Conservation (phyloP, 2,329 filamentous ascomycete genomes). For the Madurella fahalii region DNA sequence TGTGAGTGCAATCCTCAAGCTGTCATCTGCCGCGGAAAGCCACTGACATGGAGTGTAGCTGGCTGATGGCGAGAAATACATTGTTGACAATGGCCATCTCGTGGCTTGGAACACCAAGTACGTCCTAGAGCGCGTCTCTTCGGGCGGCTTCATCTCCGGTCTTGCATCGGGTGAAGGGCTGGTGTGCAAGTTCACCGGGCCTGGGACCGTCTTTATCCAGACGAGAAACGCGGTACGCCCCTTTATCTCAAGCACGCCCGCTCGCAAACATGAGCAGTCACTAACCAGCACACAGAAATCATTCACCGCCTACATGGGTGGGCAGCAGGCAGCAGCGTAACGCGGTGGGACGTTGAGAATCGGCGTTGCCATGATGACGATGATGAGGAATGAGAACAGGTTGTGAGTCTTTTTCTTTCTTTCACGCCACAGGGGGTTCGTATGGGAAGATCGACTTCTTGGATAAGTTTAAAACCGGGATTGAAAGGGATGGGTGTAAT, state of each 20-base stretch:
- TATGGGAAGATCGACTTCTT: neutral
- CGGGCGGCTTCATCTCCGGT: constrained; percentile 88
- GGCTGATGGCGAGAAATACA: constrained; percentile 74
- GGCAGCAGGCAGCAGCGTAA: constrained; percentile 34
- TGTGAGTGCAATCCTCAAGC: constrained; percentile 48
- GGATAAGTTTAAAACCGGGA: neutral
- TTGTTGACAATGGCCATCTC: constrained; percentile 87
- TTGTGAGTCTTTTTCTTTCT: neutral
- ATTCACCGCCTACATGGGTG: constrained; percentile 50
- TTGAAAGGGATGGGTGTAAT: too few relatives aligned
- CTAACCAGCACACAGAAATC: constrained; percentile 38
- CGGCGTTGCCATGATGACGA: too few relatives aligned
- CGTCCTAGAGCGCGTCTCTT: constrained; percentile 81
- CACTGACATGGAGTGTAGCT: constrained; percentile 37
- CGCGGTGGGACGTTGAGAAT: neutral
- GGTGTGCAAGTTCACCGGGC: constrained; percentile 90
- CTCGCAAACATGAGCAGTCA: neutral
- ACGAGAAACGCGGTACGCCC: constrained; percentile 73
- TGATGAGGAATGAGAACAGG: neutral
- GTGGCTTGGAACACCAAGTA: constrained; percentile 98
- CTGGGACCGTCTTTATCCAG: constrained; percentile 88
- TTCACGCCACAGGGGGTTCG: too few relatives aligned
- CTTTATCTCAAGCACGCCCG: neutral
- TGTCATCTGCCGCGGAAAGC: constrained; percentile 4
- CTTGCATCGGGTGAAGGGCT: constrained; percentile 79